These are phyloP conservation scores for Nicotiana paniculata DNA, from an alignment of 257 asterid species.

Conservation along the genomic window DNA sequence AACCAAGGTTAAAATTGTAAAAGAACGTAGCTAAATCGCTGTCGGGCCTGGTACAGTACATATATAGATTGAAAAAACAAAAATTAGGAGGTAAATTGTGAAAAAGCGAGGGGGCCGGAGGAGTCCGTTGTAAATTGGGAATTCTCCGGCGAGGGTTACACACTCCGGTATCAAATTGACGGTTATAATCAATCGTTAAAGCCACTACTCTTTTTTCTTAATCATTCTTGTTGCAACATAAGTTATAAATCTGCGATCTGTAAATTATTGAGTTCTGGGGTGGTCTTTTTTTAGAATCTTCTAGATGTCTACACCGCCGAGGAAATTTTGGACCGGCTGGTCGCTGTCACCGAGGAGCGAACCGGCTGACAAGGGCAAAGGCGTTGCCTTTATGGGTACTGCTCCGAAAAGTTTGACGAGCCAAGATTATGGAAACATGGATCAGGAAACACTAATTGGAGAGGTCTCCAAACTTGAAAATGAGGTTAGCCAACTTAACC, in stretches of 20 bases:
- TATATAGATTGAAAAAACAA: not conserved
- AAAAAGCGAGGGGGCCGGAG: slow-evolving; percentile 8
- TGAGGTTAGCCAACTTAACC: slow-evolving; percentile 43
- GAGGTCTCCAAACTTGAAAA: slow-evolving; percentile 57
- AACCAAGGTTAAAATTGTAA: not conserved
- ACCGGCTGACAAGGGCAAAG: slow-evolving; percentile 44
- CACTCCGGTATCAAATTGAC: slow-evolving; percentile 4
- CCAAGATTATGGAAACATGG: slow-evolving; percentile 40
- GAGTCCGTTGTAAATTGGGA: not conserved
- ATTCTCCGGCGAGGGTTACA: slow-evolving; percentile 3
- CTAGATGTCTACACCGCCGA: slow-evolving; percentile 70
- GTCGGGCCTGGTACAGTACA: slow-evolving; percentile 13
- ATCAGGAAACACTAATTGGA: slow-evolving; percentile 41
- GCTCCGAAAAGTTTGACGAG: slow-evolving; percentile 4
- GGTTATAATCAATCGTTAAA: not conserved
- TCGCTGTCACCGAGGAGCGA: slow-evolving; percentile 60
- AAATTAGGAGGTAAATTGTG: not conserved
- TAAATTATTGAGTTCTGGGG: not conserved
- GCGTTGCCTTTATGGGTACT: slow-evolving; percentile 21
- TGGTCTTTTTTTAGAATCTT: not conserved
- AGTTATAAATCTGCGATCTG: slow-evolving; percentile 39
- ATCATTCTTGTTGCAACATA: slow-evolving; percentile 38
- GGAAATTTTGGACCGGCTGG: slow-evolving; percentile 49
- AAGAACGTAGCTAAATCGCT: not conserved
- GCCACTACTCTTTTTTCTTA: too few species aligned